These are phyloP conservation scores for Xerocomellus chrysenteron DNA, from an alignment of 768 basidiomycete species.

Conservation along the genomic window DNA sequence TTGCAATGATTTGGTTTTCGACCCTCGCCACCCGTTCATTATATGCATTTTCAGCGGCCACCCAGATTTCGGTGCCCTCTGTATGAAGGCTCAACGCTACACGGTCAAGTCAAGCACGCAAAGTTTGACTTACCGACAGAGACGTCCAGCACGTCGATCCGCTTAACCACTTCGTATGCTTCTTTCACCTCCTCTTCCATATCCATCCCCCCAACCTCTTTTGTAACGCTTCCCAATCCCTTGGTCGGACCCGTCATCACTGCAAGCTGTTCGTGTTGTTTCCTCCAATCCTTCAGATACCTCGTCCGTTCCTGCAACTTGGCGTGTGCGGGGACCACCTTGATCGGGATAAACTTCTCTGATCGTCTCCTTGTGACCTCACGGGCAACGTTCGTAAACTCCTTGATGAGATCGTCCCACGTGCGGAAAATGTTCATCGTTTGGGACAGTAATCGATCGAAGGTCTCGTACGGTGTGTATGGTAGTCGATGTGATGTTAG, in stretches of 20 bases:
- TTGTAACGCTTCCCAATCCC: conserved; percentile 69
- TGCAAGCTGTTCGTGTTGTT: conserved; percentile 95
- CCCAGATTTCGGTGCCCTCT: conserved; percentile 99
- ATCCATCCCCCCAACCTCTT: conserved; percentile 86
- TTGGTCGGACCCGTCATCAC: conserved; percentile 97
- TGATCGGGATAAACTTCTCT: conserved; percentile 97
- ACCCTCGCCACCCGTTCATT: conserved; percentile 97
- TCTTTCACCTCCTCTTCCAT: conserved; percentile 98
- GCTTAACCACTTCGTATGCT: conserved; percentile 96
- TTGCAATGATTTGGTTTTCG: conserved; percentile 97
- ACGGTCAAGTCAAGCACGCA: neutral
- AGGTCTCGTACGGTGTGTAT: conserved; percentile 92
- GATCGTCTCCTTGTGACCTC: conserved; percentile 87
- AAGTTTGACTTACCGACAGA: conserved; percentile 65
- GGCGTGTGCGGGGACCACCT: conserved; percentile 86
- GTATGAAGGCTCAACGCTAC: conserved; percentile 5
- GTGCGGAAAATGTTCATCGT: conserved; percentile 77
- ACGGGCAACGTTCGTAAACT: conserved; percentile 88
- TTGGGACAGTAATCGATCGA: conserved; percentile 79
- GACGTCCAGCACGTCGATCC: conserved; percentile 94
- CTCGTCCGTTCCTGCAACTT: conserved; percentile 86
- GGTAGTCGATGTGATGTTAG: conserved; percentile 88
- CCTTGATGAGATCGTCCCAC: conserved; percentile 90
- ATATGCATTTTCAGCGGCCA: conserved; percentile 94
- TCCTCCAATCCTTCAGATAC: conserved; percentile 89